Percentiles rank a stretch among this genome's conserved stretches.
phyloP scores from a whole-genome alignment of 2,329 filamentous ascomycete species.

The Magnaporthiopsis poae region DNA sequence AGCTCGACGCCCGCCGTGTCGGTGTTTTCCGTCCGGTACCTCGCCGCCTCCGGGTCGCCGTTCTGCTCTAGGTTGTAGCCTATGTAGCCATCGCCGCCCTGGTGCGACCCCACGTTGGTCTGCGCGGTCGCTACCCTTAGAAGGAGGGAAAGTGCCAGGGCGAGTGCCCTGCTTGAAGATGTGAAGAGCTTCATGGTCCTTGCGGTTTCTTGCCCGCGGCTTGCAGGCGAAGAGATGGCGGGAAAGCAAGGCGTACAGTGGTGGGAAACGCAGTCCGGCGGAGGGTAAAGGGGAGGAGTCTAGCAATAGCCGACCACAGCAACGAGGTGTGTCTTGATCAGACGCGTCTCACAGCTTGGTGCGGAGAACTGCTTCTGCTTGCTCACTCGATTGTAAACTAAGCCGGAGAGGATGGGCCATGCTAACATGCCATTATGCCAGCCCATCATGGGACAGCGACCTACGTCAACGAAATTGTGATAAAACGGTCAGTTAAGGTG shows the following conservation, averaged over 20 bases:
- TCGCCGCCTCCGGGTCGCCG: constrained; percentile 38
- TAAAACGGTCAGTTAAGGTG: neutral
- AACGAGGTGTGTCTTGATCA: neutral
- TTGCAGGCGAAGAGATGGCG: neutral
- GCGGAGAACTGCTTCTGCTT: neutral
- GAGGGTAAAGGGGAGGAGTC: neutral
- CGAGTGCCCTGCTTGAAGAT: constrained; percentile 9
- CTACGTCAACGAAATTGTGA: neutral
- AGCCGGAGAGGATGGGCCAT: too few species aligned
- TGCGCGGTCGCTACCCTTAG: constrained; percentile 18
- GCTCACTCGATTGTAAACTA: neutral
- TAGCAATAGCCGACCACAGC: neutral
- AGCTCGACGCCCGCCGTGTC: constrained; percentile 28
- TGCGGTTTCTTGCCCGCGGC: neutral
- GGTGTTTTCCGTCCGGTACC: constrained; percentile 45
- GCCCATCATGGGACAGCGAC: neutral
- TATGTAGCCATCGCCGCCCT: constrained; percentile 36
- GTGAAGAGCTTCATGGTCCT: constrained; percentile 3
- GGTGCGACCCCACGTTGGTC: constrained; percentile 13
- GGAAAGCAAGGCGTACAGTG: neutral
- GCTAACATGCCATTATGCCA: neutral
- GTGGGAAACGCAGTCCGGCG: neutral
- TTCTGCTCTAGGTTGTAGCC: constrained; percentile 44
- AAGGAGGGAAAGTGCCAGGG: constrained; percentile 17
- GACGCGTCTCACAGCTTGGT: neutral